Base-by-base conservation (phyloP, 345 rosid species). In the Bretschneidera sinensis region DNA sequence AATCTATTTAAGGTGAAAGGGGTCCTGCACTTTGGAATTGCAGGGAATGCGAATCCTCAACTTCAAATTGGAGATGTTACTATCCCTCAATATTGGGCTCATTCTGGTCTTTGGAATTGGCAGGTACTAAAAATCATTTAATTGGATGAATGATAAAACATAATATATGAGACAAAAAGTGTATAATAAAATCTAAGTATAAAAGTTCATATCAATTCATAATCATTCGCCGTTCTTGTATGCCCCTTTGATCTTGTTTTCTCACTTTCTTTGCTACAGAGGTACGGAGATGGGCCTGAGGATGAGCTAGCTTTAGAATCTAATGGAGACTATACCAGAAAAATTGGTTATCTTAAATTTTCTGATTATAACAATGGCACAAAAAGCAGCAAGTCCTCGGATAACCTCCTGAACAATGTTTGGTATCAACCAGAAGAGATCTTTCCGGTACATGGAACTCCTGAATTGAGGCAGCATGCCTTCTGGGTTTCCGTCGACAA, bases 391-490 rank as follows among this genome's bases (percentile, higher is more conserved):
- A n/a, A n/a, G n/a, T n/a, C n/a, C n/a, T n/a, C n/a, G 0, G 79
- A 80, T 6, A 90, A 82, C 62, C 58, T 82, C 9, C 74, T 90
- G 24, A 90, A 90, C 64, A 71, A 74, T 14, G 59, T 84, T 1
- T 89, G 96, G 94, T 86, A 76, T 58, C 96, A 86, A 65, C 91
- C 88, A 4, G 95, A 90, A 72, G 97, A 90, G 53, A 76, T 82
- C 11, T 90, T 83, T 58, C 78, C 83, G 18, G 78, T 82, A 4
- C 15, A 79, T 48, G 97, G 95, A 63, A 55, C 64, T 62, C 90
- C 95, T 2, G 97, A 90, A 72, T 76, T 57, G 6, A 76, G 95
- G 50, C 71, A 82, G 43, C 91, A 80, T 1, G 59, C 73, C 16
- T 90, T 85, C 21, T 83, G 95, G 95, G 69, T 87, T 52, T 83